A percentile compares a stretch with the other conserved stretches of the same genome.
Evolutionary conservation across 179 eudicot genomes (phyloP).

Genomic region (Drosera spatulata): DNA sequence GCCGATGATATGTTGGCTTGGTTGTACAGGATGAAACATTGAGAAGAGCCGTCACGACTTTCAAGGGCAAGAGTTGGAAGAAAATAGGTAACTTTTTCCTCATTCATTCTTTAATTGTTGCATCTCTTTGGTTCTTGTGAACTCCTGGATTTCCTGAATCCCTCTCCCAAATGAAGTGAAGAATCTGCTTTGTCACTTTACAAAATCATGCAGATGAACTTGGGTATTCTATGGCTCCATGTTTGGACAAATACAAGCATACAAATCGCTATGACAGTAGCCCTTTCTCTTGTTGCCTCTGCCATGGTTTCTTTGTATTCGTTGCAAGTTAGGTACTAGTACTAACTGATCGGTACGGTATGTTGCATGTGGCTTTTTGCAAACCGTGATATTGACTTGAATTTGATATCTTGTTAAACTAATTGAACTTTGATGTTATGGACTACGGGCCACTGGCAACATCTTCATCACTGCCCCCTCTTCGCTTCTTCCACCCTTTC

Average conservation of each 20-base stretch:
- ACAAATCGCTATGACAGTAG: not conserved
- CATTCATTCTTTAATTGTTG: not conserved
- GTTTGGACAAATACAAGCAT: no score
- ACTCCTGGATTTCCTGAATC: no score
- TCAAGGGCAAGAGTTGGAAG: constrained; percentile 90
- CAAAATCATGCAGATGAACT: no score
- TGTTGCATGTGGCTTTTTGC: not conserved
- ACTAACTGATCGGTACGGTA: not conserved
- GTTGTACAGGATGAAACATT: constrained; percentile 74
- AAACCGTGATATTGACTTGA: not conserved
- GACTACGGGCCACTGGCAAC: no score
- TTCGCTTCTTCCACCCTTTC: no score
- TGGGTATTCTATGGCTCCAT: no score
- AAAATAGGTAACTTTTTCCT: constrained; percentile 50
- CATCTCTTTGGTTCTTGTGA: no score
- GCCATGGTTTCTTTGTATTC: not conserved
- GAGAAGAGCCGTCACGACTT: constrained; percentile 61
- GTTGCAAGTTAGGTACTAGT: not conserved
- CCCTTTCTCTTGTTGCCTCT: not conserved
- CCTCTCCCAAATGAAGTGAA: no score
- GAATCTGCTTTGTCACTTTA: no score
- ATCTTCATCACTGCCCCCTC: no score
- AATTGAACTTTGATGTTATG: no score
- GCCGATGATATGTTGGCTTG: not conserved
- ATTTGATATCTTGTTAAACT: not conserved